Percentiles rank a stretch among this genome's conserved stretches.
phyloP scores from a whole-genome alignment of 306 rosid genomes.

The Prunus mira region DNA sequence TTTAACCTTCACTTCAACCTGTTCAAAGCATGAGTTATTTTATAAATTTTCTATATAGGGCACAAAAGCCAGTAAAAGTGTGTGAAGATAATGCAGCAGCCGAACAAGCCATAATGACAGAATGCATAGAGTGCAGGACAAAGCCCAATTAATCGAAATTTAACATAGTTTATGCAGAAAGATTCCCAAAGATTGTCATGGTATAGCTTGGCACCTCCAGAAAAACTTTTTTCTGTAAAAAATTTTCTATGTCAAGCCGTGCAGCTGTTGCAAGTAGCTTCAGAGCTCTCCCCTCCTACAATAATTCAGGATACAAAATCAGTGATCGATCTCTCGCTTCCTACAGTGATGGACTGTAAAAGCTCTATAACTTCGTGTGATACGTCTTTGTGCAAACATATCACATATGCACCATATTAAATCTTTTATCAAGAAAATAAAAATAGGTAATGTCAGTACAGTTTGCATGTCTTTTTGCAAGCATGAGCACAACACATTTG shows the following conservation, averaged over 20 bases:
- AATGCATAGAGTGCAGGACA: neutral
- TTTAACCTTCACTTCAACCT: slow-evolving; percentile 89
- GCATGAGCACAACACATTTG: neutral
- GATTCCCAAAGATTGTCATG: neutral
- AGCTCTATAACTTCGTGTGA: neutral
- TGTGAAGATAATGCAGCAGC: neutral
- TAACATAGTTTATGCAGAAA: neutral
- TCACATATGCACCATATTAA: neutral
- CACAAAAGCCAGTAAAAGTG: neutral
- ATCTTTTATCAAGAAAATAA: neutral
- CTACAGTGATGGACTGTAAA: slow-evolving; percentile 31
- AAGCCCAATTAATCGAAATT: neutral
- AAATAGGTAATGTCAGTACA: neutral
- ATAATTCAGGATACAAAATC: slow-evolving; percentile 21
- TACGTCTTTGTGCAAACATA: neutral
- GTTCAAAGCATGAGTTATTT: slow-evolving; percentile 30
- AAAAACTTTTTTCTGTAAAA: slow-evolving; percentile 88
- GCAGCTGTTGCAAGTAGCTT: slow-evolving; percentile 94
- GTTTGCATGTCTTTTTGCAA: neutral
- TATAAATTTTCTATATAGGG: slow-evolving; percentile 9
- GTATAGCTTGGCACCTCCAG: slow-evolving; percentile 57
- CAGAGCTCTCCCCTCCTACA: slow-evolving; percentile 89
- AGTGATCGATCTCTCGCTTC: slow-evolving; percentile 53
- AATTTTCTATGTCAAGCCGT: slow-evolving; percentile 83
- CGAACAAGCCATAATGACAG: neutral